Base-by-base conservation (phyloP, 1,284 basidiomycete genomes). In the Ustilago lituana region DNA sequence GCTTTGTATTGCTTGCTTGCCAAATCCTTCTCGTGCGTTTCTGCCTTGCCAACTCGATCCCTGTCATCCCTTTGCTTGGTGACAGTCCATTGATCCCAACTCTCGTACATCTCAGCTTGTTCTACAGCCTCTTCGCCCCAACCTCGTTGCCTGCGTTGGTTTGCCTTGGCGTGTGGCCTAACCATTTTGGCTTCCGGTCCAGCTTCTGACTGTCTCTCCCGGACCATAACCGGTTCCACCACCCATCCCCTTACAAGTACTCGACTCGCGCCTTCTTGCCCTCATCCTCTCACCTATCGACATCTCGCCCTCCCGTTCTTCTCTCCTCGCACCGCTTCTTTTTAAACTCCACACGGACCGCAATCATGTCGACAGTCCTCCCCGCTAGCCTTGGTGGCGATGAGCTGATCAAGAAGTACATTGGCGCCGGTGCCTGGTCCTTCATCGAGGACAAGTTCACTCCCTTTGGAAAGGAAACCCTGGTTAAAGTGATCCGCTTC, bases 401-500 rank as follows among this genome's bases (percentile, higher is more conserved):
- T 20, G 63, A 66, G 50, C 70, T 72, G 38, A 71, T 76, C 53
- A 43, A 56, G n/a, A 64, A 65, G 39, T 73, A 60, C 74, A 63
- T 79, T n/a, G 62, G 66, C 39, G 54, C 73, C 17, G 66, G 59
- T 22, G 78, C 82, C 4, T 84, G 83, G 83, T 64, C 74, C 12
- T 71, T 83, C 26, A 76, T 84, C 56, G 71, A 81, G 66, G 72
- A 75, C 73, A 78, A 81, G 70, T 81, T 98, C 86, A 91, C 91
- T 6, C 87, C 89, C 11, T 91, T 87, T 76, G 95, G 89, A 33
- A 94, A 93, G 84, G 89, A 93, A 74, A 90, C 88, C 5, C 86
- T 98, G 41, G 86, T 88, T 47, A 93, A 90, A 78, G 87, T 98
- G 54, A 88, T 96, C 78, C 84, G 85, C 41, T 98, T 98, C 82